Percentiles rank a stretch among this genome's conserved stretches.
Evolutionary conservation across 1,284 basidiomycete species (phyloP).

Genomic region (Boletus albobrunnescens): DNA sequence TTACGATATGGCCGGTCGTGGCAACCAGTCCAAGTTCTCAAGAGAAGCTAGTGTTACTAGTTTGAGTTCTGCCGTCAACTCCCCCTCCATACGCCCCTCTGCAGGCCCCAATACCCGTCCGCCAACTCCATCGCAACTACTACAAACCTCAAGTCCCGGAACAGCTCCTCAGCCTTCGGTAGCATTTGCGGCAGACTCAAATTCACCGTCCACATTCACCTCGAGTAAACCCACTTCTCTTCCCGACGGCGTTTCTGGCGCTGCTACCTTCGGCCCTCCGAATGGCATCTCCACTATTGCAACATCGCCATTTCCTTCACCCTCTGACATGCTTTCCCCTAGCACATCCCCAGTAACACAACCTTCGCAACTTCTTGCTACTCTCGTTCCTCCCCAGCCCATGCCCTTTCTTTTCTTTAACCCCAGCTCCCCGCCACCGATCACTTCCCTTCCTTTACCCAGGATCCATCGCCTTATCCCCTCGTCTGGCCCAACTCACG

Average conservation of each 20-base stretch:
- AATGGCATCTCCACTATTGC: conserved; percentile 15
- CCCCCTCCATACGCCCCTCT: conserved; percentile 32
- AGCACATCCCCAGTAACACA: conserved; percentile 15
- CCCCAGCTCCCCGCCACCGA: conserved; percentile 42
- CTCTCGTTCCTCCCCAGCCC: conserved; percentile 25
- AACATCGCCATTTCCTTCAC: conserved; percentile 15
- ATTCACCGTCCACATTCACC: conserved; percentile 7
- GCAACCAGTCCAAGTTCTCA: conserved; percentile 36
- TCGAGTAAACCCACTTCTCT: conserved; percentile 13
- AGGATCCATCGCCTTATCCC: conserved; percentile 86
- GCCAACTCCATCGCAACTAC: conserved; percentile 41
- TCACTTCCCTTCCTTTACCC: conserved; percentile 50
- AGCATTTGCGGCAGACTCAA: conserved; percentile 9
- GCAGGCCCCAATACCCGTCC: conserved; percentile 46
- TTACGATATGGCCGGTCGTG: conserved; percentile 50
- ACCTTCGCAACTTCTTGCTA: conserved; percentile 18
- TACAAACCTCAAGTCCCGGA: conserved; percentile 15
- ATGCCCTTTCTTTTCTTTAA: conserved; percentile 62
- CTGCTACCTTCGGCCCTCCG: conserved; percentile 14
- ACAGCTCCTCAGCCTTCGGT: conserved; percentile 7
- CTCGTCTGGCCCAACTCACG: conserved; percentile 84
- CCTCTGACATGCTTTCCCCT: conserved; percentile 20
- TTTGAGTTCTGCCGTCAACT: conserved; percentile 46
- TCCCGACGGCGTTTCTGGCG: conserved; percentile 4
- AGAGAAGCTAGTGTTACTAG: conserved; percentile 53